phyloP scores from a whole-genome alignment of 257 asterid genomes.

The Primulina huaijiensis region DNA sequence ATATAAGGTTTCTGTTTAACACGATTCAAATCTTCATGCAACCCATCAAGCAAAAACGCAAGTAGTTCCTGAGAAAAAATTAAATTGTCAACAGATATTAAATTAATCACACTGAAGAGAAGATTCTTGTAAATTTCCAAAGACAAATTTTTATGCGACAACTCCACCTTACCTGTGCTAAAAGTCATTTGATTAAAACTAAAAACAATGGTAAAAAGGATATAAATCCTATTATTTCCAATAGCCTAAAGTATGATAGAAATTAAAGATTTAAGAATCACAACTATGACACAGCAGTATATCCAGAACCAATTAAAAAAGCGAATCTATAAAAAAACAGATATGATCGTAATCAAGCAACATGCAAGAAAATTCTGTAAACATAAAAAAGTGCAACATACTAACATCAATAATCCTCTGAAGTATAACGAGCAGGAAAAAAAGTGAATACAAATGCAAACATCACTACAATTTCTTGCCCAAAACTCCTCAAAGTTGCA shows the following conservation, averaged over 20 bases:
- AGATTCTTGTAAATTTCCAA: conserved; percentile 8
- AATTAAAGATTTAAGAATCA: conserved; percentile 7
- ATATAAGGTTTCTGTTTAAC: conserved; percentile 91
- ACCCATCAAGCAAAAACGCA: conserved; percentile 93
- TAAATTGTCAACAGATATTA: background rate
- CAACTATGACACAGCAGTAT: background rate
- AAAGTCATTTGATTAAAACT: background rate
- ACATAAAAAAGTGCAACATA: background rate
- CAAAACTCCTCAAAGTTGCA: conserved; percentile 1
- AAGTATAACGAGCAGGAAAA: background rate
- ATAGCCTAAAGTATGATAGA: background rate
- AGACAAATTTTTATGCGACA: background rate
- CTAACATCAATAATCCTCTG: background rate
- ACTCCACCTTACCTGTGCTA: background rate
- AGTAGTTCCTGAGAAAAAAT: conserved; percentile 74
- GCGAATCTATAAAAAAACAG: background rate
- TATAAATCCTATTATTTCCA: background rate
- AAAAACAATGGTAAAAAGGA: background rate
- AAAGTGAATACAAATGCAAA: conserved; percentile 6
- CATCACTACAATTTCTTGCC: conserved; percentile 1
- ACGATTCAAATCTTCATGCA: conserved; percentile 96
- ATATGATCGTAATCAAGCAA: background rate
- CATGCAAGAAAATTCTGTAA: background rate
- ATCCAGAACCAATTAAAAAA: conserved; percentile 6
- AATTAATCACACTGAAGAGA: conserved; percentile 7